Conservation (phyloP, 176 grass and related monocot genomes). For the Lolium perenne region DNA sequence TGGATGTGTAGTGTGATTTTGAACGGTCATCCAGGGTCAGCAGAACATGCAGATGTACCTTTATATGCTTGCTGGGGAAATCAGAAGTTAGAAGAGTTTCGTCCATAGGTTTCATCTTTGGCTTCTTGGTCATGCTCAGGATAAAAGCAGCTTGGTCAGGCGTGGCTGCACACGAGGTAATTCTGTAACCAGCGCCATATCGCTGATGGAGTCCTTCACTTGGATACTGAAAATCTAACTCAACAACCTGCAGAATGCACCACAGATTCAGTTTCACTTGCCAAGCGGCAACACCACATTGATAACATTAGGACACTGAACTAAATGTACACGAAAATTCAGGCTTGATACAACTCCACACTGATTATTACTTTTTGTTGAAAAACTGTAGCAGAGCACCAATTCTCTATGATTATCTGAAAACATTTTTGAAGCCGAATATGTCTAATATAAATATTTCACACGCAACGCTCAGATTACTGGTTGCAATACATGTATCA, state of each 20-base stretch:
- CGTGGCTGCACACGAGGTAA: constrained; percentile 75
- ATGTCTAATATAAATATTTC: no score
- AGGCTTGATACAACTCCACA: not conserved
- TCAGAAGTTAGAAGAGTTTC: constrained; percentile 85
- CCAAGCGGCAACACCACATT: not conserved
- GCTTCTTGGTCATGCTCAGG: constrained; percentile 53
- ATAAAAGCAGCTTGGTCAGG: constrained; percentile 76
- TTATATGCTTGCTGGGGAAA: constrained; percentile 70
- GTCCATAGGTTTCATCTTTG: constrained; percentile 63
- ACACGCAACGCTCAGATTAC: no score
- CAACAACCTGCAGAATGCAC: constrained; percentile 58
- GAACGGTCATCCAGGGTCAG: not conserved
- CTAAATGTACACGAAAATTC: not conserved
- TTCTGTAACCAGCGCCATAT: constrained; percentile 68
- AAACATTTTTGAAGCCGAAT: no score
- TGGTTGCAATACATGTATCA: no score
- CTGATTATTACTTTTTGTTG: not conserved
- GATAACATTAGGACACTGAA: no score
- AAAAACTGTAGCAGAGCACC: not conserved
- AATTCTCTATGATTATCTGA: no score
- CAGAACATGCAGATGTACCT: constrained; percentile 41
- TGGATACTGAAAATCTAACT: constrained; percentile 83
- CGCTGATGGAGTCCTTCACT: constrained; percentile 81
- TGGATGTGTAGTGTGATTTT: not conserved
- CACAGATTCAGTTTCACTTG: not conserved